Conservation (phyloP, 495 filamentous ascomycete species). For the Cudoniella acicularis region DNA sequence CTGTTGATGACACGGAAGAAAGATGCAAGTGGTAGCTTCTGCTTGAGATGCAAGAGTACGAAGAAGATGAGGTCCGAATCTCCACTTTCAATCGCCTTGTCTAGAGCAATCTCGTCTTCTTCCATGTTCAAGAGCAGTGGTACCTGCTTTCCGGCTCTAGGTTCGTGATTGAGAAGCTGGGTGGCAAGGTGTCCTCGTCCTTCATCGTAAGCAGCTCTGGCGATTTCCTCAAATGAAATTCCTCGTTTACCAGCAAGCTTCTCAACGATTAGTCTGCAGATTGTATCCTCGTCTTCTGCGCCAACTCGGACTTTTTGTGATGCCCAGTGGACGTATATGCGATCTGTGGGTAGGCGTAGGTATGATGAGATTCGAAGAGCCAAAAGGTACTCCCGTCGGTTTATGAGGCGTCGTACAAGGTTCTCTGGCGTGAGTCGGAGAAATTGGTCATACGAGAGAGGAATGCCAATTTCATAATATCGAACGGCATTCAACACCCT, state of each 20-base stretch:
- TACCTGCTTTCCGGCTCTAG: slow-evolving; percentile 90
- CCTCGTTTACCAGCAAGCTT: slow-evolving; percentile 82
- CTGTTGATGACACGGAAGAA: slow-evolving; percentile 93
- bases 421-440: slow-evolving; percentile 84
- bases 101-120: slow-evolving; percentile 90
- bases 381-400: slow-evolving; percentile 85
- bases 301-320: slow-evolving; percentile 87
- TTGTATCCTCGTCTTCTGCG: slow-evolving; percentile 78
- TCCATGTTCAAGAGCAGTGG: slow-evolving; percentile 94
- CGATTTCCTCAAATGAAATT: slow-evolving; percentile 92
- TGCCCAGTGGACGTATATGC: slow-evolving; percentile 95
- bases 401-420: slow-evolving; percentile 78
- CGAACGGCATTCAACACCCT: slow-evolving; percentile 89
- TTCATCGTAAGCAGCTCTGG: slow-evolving; percentile 93
- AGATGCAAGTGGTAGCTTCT: slow-evolving; percentile 81
- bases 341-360: slow-evolving; percentile 78
- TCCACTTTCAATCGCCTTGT: slow-evolving; percentile 94
- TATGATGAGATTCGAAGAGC: slow-evolving; percentile 89
- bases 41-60: slow-evolving; percentile 84
- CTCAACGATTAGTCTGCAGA: slow-evolving; percentile 82
- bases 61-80: slow-evolving; percentile 90
- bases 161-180: slow-evolving; percentile 87
- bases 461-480: slow-evolving; percentile 85
- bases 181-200: slow-evolving; percentile 83
- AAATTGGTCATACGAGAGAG: slow-evolving; percentile 88